phyloP scores from a whole-genome alignment of 2,329 filamentous ascomycete genomes.

The Colletotrichum cereale region DNA sequence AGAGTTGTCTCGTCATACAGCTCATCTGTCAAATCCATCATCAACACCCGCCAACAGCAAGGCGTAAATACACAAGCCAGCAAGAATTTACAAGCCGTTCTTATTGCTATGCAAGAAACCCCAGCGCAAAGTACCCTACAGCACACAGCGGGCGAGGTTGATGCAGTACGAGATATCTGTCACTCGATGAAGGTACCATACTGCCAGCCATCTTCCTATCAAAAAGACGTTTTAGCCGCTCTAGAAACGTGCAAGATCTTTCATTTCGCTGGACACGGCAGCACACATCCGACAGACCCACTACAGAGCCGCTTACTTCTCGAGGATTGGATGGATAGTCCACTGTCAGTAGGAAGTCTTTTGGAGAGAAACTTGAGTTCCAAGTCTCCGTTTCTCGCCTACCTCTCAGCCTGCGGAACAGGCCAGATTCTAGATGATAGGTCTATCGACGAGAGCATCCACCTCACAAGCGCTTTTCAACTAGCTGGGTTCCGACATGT shows the following conservation, averaged over 20 bases:
- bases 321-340: conserved; percentile 13
- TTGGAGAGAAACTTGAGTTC: conserved; percentile 39
- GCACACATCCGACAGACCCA: no score
- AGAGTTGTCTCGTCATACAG: conserved; percentile 55
- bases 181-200: background rate
- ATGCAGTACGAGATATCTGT: conserved; percentile 35
- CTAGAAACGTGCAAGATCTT: no score
- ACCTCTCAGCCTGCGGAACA: no score
- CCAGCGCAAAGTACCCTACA: conserved; percentile 28
- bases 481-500: no score
- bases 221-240: conserved; percentile 43
- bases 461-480: no score
- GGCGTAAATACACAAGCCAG: background rate
- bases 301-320: conserved; percentile 38
- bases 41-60: conserved; percentile 41
- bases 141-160: conserved; percentile 42
- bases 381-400: conserved; percentile 46
- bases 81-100: conserved; percentile 27
- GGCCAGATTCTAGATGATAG: no score
- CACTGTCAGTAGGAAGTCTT: conserved; percentile 38
- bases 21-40: conserved; percentile 50
- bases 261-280: no score
- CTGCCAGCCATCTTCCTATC: conserved; percentile 22
- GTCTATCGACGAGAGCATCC: no score
- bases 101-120: conserved; percentile 47